Evolutionary conservation across 2,329 filamentous ascomycete species (phyloP).

Genomic region (Aspergillus brunneoviolaceus): DNA sequence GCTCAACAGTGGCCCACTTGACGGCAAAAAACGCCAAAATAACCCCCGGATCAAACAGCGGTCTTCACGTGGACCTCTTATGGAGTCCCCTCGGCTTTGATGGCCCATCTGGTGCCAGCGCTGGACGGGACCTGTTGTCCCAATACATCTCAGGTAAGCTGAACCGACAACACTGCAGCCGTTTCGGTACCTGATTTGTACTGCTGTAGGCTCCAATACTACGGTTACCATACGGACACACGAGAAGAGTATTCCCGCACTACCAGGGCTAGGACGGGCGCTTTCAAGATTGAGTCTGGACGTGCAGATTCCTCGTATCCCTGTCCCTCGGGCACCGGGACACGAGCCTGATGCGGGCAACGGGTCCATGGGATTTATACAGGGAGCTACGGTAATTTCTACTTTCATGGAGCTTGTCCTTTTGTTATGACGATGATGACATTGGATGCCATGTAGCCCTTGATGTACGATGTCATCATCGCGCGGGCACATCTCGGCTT

Average conservation of each 20-base stretch:
- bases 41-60: constrained; percentile 67
- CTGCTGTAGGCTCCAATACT: constrained; percentile 67
- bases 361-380: constrained; percentile 68
- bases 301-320: constrained; percentile 68
- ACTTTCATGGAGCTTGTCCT: constrained; percentile 21
- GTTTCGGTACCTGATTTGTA: constrained; percentile 10
- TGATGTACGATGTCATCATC: constrained; percentile 10
- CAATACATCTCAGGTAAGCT: constrained; percentile 75
- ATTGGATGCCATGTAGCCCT: constrained; percentile 11
- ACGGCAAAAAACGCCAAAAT: constrained; percentile 65
- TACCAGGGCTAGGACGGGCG: constrained; percentile 70
- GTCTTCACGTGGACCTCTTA: constrained; percentile 64
- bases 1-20: constrained; percentile 72
- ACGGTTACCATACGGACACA: constrained; percentile 74
- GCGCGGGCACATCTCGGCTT: constrained; percentile 27
- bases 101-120: constrained; percentile 59
- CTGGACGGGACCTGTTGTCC: constrained; percentile 73
- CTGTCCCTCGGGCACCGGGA: constrained; percentile 52
- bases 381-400: constrained; percentile 65
- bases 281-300: constrained; percentile 71
- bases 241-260: constrained; percentile 67
- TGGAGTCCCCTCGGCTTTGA: constrained; percentile 71
- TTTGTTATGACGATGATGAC: constrained; percentile 10
- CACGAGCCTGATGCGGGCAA: constrained; percentile 43
- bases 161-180: no score